A percentile compares a stretch with the other conserved stretches of the same genome.
phyloP scores from a whole-genome alignment of 2,329 filamentous ascomycete species.

The Alternaria sp. region DNA sequence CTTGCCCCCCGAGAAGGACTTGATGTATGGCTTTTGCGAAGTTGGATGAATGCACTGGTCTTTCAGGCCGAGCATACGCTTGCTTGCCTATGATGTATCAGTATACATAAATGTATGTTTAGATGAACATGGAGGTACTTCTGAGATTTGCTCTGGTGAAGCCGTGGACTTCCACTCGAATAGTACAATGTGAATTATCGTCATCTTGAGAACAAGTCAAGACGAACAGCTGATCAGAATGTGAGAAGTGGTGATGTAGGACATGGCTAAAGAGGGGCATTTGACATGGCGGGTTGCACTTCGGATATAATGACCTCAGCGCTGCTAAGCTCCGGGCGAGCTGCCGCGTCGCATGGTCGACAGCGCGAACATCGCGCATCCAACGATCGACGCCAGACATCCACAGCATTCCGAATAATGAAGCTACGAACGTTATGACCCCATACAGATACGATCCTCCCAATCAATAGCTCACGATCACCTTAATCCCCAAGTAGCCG shows the following conservation, averaged over 20 bases:
- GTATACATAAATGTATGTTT: background rate
- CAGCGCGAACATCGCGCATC: constrained; percentile 5
- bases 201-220: constrained; percentile 52
- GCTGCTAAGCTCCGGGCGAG: constrained; percentile 26
- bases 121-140: constrained; percentile 51
- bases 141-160: constrained; percentile 58
- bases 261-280: background rate
- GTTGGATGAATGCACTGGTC: constrained; percentile 66
- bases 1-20: constrained; percentile 62
- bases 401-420: background rate
- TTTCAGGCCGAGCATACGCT: constrained; percentile 63
- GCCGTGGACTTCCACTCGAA: constrained; percentile 67
- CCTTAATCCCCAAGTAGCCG: background rate
- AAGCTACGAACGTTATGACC: constrained; percentile 8
- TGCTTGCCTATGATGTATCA: constrained; percentile 56
- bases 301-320: constrained; percentile 30
- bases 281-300: constrained; percentile 1
- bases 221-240: background rate
- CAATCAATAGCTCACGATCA: constrained; percentile 5
- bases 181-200: constrained; percentile 71
- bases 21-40: constrained; percentile 66
- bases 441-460: background rate
- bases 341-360: constrained; percentile 12
- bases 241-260: background rate
- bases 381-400: constrained; percentile 6